Conservation (phyloP, 2,329 filamentous ascomycete species). For the Chrysosporium queenslandicum region DNA sequence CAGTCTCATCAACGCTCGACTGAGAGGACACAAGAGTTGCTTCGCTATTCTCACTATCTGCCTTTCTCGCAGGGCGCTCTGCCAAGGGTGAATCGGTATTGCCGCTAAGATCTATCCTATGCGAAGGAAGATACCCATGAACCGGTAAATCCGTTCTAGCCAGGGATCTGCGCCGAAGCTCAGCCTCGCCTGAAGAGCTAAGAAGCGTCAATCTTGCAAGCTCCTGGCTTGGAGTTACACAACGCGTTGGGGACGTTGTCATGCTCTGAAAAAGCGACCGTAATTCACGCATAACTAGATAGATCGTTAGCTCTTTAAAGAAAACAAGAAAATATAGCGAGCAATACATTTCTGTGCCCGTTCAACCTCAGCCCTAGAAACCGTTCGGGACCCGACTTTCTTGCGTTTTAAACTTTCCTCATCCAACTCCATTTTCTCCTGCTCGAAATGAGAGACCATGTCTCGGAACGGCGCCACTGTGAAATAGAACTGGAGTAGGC, state of each 20-base stretch:
- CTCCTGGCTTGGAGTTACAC: slow-evolving; percentile 61
- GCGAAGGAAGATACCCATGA: slow-evolving; percentile 38
- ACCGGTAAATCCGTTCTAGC: slow-evolving; percentile 32
- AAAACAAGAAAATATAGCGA: not conserved
- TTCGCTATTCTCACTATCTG: slow-evolving; percentile 8
- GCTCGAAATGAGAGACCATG: slow-evolving; percentile 66
- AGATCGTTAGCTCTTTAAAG: not conserved
- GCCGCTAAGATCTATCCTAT: slow-evolving; percentile 14
- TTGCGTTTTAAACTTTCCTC: slow-evolving; percentile 55
- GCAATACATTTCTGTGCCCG: slow-evolving; percentile 61
- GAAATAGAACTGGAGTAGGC: slow-evolving; percentile 88
- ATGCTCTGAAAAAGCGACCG: slow-evolving; percentile 60
- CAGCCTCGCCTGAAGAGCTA: slow-evolving; percentile 46
- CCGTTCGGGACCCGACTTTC: slow-evolving; percentile 62
- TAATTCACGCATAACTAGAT: slow-evolving; percentile 62
- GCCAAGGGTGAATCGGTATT: slow-evolving; percentile 16
- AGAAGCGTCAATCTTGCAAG: slow-evolving; percentile 72
- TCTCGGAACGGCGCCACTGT: slow-evolving; percentile 73
- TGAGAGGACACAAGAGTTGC: not conserved
- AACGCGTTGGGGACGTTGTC: slow-evolving; percentile 51
- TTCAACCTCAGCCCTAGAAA: slow-evolving; percentile 49
- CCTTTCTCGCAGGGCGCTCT: slow-evolving; percentile 19
- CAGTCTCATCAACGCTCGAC: not conserved
- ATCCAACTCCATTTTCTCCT: slow-evolving; percentile 57
- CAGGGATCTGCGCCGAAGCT: slow-evolving; percentile 40